Conservation (phyloP, 495 filamentous ascomycete genomes). For the Podospora comata region DNA sequence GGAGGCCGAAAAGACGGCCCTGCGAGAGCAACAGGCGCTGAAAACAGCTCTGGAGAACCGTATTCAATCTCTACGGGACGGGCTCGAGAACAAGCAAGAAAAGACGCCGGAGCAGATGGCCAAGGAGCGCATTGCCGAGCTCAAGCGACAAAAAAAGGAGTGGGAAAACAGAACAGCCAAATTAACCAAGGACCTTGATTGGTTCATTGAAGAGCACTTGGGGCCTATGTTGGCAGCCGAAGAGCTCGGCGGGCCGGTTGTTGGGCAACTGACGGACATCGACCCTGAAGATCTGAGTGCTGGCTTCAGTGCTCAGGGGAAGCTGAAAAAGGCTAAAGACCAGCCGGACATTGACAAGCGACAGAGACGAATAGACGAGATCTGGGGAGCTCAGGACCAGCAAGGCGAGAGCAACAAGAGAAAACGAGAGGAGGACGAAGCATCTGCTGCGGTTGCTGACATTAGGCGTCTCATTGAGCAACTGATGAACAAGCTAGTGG, state of each 20-base stretch:
- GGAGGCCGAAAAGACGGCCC: conserved; percentile 56
- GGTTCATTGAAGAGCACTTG: conserved; percentile 71
- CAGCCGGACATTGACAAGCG: conserved; percentile 45
- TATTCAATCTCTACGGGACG: conserved; percentile 51
- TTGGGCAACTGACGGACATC: conserved; percentile 68
- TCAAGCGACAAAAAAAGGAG: conserved; percentile 54
- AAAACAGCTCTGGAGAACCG: conserved; percentile 47
- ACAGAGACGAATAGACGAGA: conserved; percentile 72
- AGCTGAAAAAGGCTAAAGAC: conserved; percentile 58
- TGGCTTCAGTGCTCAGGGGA: conserved; percentile 71
- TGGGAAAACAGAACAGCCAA: conserved; percentile 55
- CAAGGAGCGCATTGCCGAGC: conserved; percentile 54
- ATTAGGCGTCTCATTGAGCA: conserved; percentile 64
- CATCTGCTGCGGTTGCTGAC: conserved; percentile 61
- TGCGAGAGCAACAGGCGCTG: conserved; percentile 63
- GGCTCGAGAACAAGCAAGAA: conserved; percentile 54
- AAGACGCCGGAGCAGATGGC: conserved; percentile 56
- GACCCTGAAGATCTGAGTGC: conserved; percentile 55
- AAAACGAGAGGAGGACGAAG: conserved; percentile 50
- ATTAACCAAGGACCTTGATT: conserved; percentile 60
- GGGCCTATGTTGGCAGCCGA: conserved; percentile 82
- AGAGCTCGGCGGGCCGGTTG: conserved; percentile 79
- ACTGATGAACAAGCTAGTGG: conserved; percentile 59
- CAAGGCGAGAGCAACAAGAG: conserved; percentile 28
- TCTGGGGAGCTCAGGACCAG: conserved; percentile 53